phyloP scores from a whole-genome alignment of 73 alveolate genomes.

The Stentor roeselii region DNA sequence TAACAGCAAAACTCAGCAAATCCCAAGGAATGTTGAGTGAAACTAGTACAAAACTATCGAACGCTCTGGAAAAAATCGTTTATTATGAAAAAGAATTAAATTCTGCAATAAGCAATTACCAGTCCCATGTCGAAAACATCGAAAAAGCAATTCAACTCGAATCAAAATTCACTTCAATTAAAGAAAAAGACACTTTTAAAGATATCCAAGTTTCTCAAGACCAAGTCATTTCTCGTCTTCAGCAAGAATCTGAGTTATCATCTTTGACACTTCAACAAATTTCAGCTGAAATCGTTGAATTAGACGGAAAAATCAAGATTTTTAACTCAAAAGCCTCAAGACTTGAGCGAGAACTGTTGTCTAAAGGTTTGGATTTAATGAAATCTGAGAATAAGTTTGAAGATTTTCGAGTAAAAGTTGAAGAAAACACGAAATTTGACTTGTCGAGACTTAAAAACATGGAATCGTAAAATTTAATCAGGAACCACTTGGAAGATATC shows the following conservation, averaged over 20 bases:
- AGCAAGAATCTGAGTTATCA: not conserved
- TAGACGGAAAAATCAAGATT: not conserved
- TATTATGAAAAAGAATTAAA: not conserved
- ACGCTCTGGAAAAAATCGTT: not conserved
- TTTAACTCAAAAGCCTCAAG: not conserved
- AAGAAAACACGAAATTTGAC: not conserved
- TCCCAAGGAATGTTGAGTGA: not conserved
- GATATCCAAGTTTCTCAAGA: not conserved
- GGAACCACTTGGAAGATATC: not conserved
- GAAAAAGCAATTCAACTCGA: not conserved
- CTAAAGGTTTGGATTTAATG: not conserved
- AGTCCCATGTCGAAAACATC: not conserved
- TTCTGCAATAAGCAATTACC: no score
- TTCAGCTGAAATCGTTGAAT: not conserved
- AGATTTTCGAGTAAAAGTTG: not conserved
- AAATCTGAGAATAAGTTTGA: not conserved
- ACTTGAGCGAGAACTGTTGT: not conserved
- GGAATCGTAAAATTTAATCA: not conserved
- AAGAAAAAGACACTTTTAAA: not conserved
- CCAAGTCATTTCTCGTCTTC: not conserved
- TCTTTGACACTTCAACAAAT: not conserved
- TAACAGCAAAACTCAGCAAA: not conserved
- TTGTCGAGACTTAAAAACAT: not conserved
- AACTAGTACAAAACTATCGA: no score
- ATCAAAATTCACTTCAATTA: not conserved